phyloP scores from a whole-genome alignment of 148 eudicot genomes.

The Tetragonia tetragonoides region DNA sequence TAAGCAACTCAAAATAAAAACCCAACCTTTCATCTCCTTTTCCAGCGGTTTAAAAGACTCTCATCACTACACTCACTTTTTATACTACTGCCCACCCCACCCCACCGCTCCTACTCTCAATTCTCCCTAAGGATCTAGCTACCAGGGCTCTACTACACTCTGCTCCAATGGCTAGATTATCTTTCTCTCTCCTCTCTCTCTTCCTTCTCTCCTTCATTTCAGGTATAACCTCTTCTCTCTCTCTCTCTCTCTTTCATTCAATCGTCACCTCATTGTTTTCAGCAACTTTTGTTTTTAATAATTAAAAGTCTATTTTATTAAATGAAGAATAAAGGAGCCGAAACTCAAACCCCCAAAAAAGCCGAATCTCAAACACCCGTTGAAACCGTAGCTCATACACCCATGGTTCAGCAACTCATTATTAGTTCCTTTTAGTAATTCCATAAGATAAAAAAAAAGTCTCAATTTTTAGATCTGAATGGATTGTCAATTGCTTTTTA shows the following conservation, averaged over 20 bases:
- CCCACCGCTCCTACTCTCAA: neutral
- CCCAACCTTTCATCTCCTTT: neutral
- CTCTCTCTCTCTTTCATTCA: too few species aligned
- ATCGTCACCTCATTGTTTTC: neutral
- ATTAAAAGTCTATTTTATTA: neutral
- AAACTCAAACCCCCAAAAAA: neutral
- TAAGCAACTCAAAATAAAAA: too few species aligned
- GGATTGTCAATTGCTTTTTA: too few species aligned
- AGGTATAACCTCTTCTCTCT: constrained; percentile 22
- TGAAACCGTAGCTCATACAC: neutral
- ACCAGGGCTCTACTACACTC: neutral
- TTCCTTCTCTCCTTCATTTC: constrained; percentile 28
- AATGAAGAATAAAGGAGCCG: too few species aligned
- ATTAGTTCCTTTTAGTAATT: too few species aligned
- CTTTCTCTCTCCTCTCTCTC: constrained; percentile 23
- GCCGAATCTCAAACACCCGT: neutral
- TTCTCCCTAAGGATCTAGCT: neutral
- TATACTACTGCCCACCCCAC: neutral
- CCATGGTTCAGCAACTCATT: too few species aligned
- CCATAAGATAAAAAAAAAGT: too few species aligned
- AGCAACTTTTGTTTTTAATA: neutral
- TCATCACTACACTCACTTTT: neutral
- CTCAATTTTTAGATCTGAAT: too few species aligned
- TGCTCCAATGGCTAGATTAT: constrained; percentile 23
- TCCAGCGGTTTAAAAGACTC: too few species aligned